These are phyloP conservation scores for Cyberlindnera petersonii DNA, from an alignment of 805 yeast species.

Conservation along the genomic window DNA sequence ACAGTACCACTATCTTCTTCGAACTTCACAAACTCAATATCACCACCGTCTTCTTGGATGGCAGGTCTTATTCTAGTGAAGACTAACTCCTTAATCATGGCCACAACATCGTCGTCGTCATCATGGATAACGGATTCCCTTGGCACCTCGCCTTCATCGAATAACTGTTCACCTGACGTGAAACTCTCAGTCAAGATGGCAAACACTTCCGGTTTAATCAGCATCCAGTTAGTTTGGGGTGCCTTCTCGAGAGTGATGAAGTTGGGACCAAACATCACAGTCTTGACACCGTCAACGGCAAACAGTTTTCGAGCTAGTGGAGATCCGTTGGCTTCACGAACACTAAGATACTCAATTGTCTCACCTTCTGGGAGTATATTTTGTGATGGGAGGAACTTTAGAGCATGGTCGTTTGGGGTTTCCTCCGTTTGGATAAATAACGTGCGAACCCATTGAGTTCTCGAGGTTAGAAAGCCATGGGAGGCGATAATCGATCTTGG, in stretches of 20 bases:
- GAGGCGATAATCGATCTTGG: neutral
- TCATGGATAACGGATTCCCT: conserved; percentile 45
- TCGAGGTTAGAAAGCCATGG: conserved; percentile 11
- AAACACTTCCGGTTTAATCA: conserved; percentile 65
- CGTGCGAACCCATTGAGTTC: conserved; percentile 13
- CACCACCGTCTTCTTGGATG: conserved; percentile 74
- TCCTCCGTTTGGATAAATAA: conserved; percentile 76
- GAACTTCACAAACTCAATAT: conserved; percentile 60
- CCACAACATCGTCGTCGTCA: conserved; percentile 62
- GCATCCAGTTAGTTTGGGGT: conserved; percentile 46
- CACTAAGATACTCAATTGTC: conserved; percentile 69
- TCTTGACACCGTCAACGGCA: conserved; percentile 68
- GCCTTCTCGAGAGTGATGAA: conserved; percentile 78
- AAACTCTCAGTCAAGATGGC: conserved; percentile 28
- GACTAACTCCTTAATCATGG: conserved; percentile 65
- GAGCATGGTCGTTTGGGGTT: conserved; percentile 84
- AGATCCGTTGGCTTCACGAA: conserved; percentile 70
- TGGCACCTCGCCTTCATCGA: conserved; percentile 32
- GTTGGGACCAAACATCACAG: conserved; percentile 78
- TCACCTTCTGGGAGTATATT: conserved; percentile 58
- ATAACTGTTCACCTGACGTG: conserved; percentile 46
- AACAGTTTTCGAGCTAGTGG: conserved; percentile 76
- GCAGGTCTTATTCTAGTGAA: conserved; percentile 72
- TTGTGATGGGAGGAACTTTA: conserved; percentile 77
- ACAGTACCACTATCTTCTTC: conserved; percentile 59